Evolutionary conservation across 306 rosid species (phyloP), one percentile per base, ranked within the genome.

Genomic region (Sphenostylis stenocarpa): DNA sequence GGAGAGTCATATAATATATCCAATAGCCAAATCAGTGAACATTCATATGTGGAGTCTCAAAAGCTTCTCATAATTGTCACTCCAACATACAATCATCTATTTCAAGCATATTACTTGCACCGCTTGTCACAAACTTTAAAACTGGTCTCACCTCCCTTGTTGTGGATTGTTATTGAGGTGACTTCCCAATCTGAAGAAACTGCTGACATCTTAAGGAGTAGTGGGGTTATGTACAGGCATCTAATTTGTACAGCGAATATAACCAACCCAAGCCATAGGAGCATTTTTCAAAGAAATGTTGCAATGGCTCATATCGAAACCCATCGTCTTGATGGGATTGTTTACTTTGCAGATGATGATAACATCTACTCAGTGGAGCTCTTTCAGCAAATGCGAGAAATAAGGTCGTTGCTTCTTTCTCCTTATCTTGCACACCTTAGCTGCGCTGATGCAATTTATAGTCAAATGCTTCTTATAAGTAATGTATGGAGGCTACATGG

Each of bases 91-190:
- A 80, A 75, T 75, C 80, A 69, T 48, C 82, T 86, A 62, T 87
- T 88, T 81, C 98, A 90, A 85, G 87, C 91, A 61, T 89, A 88
- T 83, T 78, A 85, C 81, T 91, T 95, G 84, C 86, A 81, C 29
- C 96, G 88, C 58, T 84, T 95, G 91, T 88, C 89, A 0, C 89
- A 90, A 49, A 85, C 90, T 7, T 63, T 92, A 36, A 90, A 88
- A 69, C 79, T 81, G 78, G 89, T 86, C 64, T 78, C 77, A 0
- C 86, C 96, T 65, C 93, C 97, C 58, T 79, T 92, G 64, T 72
- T 92, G 82, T 95, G 97, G 97, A 90, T 95, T 11, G 93, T 95
- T 82, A 96, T 90, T 77, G 98, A 95, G 80, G 83, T 84, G 90
- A 67, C 80, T 72, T 89, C 96, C 73, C 98, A 95, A 82, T 90